Evolutionary conservation across 208 protist genomes (phyloP).

Genomic region (Leishmania martiniquensis): DNA sequence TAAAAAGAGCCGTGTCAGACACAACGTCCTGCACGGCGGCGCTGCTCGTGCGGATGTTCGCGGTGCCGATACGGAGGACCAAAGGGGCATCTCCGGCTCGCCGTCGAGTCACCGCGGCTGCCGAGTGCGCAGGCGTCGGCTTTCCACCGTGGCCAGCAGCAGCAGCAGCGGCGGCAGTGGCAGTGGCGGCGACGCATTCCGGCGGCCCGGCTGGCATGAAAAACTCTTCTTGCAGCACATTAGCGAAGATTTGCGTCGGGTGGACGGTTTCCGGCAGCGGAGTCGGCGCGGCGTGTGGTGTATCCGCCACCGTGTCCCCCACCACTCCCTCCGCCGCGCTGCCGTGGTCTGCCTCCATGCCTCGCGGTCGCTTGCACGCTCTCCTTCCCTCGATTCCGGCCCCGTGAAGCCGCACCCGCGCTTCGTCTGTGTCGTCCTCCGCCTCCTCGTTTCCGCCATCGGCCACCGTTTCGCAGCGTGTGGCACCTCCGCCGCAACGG

Average conservation of each 20-base stretch:
- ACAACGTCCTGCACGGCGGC: conserved; percentile 45
- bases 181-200: background rate
- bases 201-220: conserved; percentile 15
- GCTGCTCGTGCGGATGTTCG: conserved; percentile 18
- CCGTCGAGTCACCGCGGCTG: conserved; percentile 7
- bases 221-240: conserved; percentile 17
- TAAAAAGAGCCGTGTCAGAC: conserved; percentile 57
- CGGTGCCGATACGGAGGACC: conserved; percentile 19
- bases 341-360: background rate
- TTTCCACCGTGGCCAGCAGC: background rate
- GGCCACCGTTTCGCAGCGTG: background rate
- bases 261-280: background rate
- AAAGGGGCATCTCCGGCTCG: conserved; percentile 9
- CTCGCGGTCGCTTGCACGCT: background rate
- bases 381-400: background rate
- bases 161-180: background rate
- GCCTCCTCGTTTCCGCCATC: background rate
- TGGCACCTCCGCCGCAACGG: background rate
- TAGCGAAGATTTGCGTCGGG: conserved; percentile 15
- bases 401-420: background rate
- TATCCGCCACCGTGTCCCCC: background rate
- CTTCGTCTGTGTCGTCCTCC: background rate
- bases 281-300: background rate
- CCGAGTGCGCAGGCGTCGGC: background rate
- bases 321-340: background rate